phyloP scores from a whole-genome alignment of 2,329 filamentous ascomycete genomes.

The Beauveria australis region DNA sequence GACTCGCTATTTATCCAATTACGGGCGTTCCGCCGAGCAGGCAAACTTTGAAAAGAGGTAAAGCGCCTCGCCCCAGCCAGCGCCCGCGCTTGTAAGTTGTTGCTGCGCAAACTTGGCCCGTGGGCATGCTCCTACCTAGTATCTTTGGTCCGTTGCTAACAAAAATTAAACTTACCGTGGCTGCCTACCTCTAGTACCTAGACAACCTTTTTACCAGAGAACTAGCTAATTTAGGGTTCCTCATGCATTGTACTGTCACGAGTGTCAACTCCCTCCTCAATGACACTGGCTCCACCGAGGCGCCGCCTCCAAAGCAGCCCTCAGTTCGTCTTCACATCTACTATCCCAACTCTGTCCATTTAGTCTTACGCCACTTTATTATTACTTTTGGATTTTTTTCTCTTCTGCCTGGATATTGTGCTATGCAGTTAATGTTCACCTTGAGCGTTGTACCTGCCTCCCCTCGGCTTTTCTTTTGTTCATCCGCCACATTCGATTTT shows the following conservation, averaged over 20 bases:
- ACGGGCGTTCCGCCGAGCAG: neutral
- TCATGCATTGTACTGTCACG: too few relatives aligned
- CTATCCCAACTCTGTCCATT: neutral
- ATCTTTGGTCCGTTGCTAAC: neutral
- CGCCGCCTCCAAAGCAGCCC: neutral
- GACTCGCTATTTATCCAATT: neutral
- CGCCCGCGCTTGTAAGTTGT: neutral
- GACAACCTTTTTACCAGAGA: neutral
- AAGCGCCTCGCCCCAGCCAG: neutral
- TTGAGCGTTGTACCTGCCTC: neutral
- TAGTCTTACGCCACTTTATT: neutral
- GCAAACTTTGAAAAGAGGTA: neutral
- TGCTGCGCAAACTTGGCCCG: constrained; percentile 6
- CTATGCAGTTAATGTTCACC: neutral
- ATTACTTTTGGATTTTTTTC: neutral
- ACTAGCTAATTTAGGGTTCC: neutral
- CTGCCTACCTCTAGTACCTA: neutral
- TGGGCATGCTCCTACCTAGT: neutral
- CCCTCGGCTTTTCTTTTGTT: neutral
- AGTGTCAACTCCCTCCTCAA: too few relatives aligned
- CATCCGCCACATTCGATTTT: neutral
- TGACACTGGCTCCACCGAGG: neutral
- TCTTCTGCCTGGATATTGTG: neutral
- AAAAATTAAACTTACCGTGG: too few relatives aligned
- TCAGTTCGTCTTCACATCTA: constrained; percentile 4